Conservation (phyloP, 768 basidiomycete genomes). For the Peribolospora baueri region DNA sequence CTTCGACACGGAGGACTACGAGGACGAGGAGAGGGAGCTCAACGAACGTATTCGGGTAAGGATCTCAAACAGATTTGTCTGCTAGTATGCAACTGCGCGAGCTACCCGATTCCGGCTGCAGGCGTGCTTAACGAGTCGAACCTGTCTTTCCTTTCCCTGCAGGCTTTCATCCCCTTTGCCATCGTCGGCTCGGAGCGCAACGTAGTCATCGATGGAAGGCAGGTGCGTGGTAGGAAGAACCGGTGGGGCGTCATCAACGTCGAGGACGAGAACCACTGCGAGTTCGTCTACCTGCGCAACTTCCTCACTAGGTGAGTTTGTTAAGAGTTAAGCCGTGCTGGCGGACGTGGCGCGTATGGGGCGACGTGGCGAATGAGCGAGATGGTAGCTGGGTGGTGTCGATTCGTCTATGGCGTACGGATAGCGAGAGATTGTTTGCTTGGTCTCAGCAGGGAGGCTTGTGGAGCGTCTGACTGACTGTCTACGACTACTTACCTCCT, state of each 20-base stretch:
- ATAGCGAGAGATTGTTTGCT: too few species aligned
- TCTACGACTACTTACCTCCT: neutral
- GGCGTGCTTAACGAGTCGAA: neutral
- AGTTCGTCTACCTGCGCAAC: slow-evolving; percentile 90
- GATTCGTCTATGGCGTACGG: too few species aligned
- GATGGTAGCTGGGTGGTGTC: too few species aligned
- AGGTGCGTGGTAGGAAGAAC: slow-evolving; percentile 87
- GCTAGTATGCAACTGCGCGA: neutral
- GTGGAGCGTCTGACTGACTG: neutral
- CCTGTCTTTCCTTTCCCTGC: neutral
- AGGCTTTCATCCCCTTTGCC: slow-evolving; percentile 90
- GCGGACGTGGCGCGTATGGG: neutral
- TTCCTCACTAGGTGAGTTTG: slow-evolving; percentile 59
- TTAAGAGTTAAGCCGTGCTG: neutral
- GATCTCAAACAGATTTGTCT: too few species aligned
- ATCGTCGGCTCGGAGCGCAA: slow-evolving; percentile 91
- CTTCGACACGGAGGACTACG: slow-evolving; percentile 86
- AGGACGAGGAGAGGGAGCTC: slow-evolving; percentile 70
- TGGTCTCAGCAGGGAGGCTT: too few species aligned
- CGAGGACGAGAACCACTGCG: slow-evolving; percentile 88
- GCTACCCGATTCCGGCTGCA: neutral
- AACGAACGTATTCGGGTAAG: slow-evolving; percentile 74
- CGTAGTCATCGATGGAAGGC: slow-evolving; percentile 84
- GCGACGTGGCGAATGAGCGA: neutral
- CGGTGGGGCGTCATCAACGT: slow-evolving; percentile 98